phyloP scores from a whole-genome alignment of 805 yeast genomes.

The Candida michaelii region DNA sequence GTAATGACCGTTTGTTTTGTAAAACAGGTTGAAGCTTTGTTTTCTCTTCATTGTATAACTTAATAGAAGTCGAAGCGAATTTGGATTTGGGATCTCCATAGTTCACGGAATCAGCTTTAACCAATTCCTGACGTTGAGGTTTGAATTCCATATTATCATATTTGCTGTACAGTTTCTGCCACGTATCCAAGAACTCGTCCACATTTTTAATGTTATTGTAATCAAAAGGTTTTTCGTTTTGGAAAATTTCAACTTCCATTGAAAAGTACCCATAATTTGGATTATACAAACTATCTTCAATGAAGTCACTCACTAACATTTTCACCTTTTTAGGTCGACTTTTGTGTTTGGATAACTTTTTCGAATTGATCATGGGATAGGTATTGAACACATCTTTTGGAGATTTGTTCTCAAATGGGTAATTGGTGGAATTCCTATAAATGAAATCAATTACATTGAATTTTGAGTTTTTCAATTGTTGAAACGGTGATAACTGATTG shows the following conservation, averaged over 20 bases:
- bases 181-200: constrained; percentile 67
- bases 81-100: constrained; percentile 22
- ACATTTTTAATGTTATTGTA: constrained; percentile 56
- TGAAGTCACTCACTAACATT: constrained; percentile 77
- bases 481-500: constrained; percentile 14
- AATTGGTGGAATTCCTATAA: constrained; percentile 40
- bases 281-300: constrained; percentile 81
- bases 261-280: constrained; percentile 82
- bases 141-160: constrained; percentile 37
- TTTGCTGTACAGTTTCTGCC: constrained; percentile 62
- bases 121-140: constrained; percentile 14
- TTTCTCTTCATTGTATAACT: constrained; percentile 19
- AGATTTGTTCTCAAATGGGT: constrained; percentile 36
- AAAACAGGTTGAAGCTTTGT: constrained; percentile 22
- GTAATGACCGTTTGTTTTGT: constrained; percentile 44
- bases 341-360: constrained; percentile 30
- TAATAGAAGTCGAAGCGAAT: constrained; percentile 26
- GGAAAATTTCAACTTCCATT: constrained; percentile 74
- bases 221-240: constrained; percentile 63
- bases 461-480: constrained; percentile 7
- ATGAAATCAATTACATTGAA: constrained; percentile 35
- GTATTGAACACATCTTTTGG: constrained; percentile 41
- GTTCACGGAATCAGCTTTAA: constrained; percentile 13
- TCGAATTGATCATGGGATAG: constrained; percentile 34
- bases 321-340: constrained; percentile 60